Evolutionary conservation across 2,329 filamentous ascomycete genomes (phyloP), one percentile per base, ranked within the genome.

Genomic region (Plectosphaerella plurivora): DNA sequence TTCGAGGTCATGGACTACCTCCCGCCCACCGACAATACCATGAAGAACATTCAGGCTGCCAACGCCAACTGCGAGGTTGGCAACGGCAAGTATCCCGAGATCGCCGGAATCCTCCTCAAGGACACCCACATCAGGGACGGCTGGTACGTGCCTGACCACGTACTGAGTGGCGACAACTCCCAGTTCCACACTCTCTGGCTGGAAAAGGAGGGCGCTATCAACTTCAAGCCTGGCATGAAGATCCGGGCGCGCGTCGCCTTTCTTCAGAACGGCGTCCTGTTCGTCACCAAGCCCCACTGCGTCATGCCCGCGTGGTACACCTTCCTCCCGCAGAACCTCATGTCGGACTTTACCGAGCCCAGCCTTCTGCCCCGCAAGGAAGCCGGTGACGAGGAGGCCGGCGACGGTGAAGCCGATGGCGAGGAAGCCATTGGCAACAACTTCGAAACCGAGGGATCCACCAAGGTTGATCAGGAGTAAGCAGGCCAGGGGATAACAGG

Each of bases 301-400:
- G 64, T 86, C 11, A 78, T 80, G 52, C 82, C 82, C 3, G 80
- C 78, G 0, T 89, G 88, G 63, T 83, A 88, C 62, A 78, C 74
- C 0, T 82, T 83, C 52, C 70, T 91, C 24, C 78, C 81, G 1
- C 89, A 92, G 64, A 81, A 86, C 58, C 70, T 88, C 57, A 88
- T 92, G 85, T 60, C 75, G 20, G 67, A 75, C 16, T 91, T 81
- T 77, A 88, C 84, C 65, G 69, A 78, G 22, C 85, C 86, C 0
- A 63, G 63, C 3, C 60, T 59, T 1, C 37, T 15, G 37, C 15
- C 14, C 15, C 9, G 10, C 37, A 18, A 41, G 37, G 16, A 37
- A 12, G 35, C 11, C 35, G 35, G 7, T 37, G 35, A 37, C 35
- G 35, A n/a, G 37, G 16, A 37, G 4, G 35, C 11, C 35, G 35